Percentiles rank a stretch among this genome's conserved stretches.
phyloP scores from a whole-genome alignment of 176 grass and related monocot genomes.

The Echinochloa phyllopogon region DNA sequence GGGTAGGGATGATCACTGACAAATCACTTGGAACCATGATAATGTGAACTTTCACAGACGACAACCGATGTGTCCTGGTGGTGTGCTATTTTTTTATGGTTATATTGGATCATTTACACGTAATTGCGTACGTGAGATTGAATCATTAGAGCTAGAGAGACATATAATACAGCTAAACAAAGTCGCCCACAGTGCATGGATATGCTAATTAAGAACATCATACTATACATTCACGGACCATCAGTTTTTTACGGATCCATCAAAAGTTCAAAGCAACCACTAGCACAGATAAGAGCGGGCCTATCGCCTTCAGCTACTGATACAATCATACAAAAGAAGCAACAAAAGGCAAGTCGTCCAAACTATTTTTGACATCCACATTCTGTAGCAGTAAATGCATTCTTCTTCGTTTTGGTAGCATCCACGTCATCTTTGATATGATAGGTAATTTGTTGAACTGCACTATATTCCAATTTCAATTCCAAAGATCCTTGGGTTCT shows the following conservation, averaged over 20 bases:
- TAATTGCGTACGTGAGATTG: neutral
- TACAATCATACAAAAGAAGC: neutral
- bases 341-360: neutral
- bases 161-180: neutral
- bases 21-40: neutral
- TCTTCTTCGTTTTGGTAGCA: neutral
- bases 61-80: neutral
- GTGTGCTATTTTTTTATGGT: neutral
- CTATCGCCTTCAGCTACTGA: neutral
- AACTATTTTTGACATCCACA: neutral
- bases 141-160: neutral
- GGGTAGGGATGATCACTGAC: neutral
- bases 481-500: neutral
- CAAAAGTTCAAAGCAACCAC: neutral
- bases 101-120: neutral
- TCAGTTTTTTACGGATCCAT: neutral
- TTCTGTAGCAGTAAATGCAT: neutral
- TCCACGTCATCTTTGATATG: neutral
- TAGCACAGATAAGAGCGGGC: neutral
- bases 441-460: neutral
- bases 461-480: no score
- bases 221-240: neutral
- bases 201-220: neutral
- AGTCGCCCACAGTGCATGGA: neutral
- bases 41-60: neutral